Percentiles rank a stretch among this genome's conserved stretches.
Evolutionary conservation across 257 asterid species (phyloP).

Genomic region (Solanum habrochaites): DNA sequence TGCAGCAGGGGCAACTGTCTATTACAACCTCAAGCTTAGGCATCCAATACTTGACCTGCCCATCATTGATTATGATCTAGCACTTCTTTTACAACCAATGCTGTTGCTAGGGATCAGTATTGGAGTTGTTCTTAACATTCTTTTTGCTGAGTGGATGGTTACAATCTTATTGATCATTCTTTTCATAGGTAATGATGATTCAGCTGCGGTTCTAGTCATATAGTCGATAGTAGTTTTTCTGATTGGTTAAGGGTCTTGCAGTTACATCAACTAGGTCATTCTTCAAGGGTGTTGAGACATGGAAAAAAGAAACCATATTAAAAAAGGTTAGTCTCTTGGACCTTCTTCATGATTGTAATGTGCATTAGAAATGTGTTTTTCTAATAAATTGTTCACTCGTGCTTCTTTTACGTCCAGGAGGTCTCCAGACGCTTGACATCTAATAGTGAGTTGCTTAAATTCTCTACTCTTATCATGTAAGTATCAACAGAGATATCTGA

Average conservation of each 20-base stretch:
- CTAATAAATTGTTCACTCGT: neutral
- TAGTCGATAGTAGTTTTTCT: neutral
- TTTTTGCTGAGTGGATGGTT: slow-evolving; percentile 61
- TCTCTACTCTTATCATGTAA: neutral
- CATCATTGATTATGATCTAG: slow-evolving; percentile 46
- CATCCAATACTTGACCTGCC: slow-evolving; percentile 58
- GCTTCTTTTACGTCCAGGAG: slow-evolving; percentile 18
- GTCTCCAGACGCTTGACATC: slow-evolving; percentile 25
- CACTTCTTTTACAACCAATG: slow-evolving; percentile 62
- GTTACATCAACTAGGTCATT: slow-evolving; percentile 41
- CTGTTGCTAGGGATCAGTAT: slow-evolving; percentile 52
- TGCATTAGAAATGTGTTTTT: neutral
- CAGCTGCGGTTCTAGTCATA: neutral
- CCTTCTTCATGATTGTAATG: neutral
- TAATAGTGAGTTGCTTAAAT: slow-evolving; percentile 21
- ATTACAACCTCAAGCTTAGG: slow-evolving; percentile 44
- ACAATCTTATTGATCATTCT: slow-evolving; percentile 46
- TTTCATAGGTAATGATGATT: slow-evolving; percentile 29
- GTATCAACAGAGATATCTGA: neutral
- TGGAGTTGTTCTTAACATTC: slow-evolving; percentile 48
- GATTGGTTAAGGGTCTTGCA: neutral
- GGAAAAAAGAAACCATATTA: slow-evolving; percentile 48
- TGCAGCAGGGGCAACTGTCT: slow-evolving; percentile 48
- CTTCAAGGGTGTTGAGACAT: slow-evolving; percentile 47
- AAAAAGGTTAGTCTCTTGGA: slow-evolving; percentile 17